phyloP scores from a whole-genome alignment of 225 moss, liverwort and hornwort species.

The Ulota crispa region DNA sequence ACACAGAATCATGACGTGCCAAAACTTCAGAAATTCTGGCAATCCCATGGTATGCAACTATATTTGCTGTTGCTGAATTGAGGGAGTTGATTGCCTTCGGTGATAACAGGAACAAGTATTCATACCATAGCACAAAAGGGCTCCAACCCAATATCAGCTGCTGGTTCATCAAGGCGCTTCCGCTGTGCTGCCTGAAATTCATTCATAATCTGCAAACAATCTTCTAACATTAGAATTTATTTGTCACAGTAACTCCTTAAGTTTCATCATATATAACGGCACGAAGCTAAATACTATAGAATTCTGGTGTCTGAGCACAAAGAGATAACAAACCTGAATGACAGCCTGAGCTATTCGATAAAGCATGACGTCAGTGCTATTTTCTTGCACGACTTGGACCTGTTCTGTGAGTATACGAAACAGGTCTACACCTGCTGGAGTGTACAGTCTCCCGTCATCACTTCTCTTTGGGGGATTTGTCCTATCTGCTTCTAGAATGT shows the following conservation, averaged over 20 bases:
- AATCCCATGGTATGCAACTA: background rate
- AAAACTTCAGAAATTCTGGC: background rate
- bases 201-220: constrained; percentile 80
- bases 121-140: constrained; percentile 91
- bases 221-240: background rate
- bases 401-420: constrained; percentile 94
- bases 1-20: background rate
- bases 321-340: constrained; percentile 69
- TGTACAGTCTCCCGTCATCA: constrained; percentile 90
- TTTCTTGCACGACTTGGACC: constrained; percentile 98
- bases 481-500: constrained; percentile 90
- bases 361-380: constrained; percentile 98
- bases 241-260: background rate
- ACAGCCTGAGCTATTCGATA: constrained; percentile 90
- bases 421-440: constrained; percentile 94
- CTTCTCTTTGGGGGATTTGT: constrained; percentile 92
- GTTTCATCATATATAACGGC: background rate
- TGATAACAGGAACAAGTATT: constrained; percentile 8
- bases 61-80: background rate
- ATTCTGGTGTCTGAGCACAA: background rate
- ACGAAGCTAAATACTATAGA: background rate
- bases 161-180: constrained; percentile 95
- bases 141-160: constrained; percentile 91
- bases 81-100: background rate
- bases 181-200: constrained; percentile 95